These are phyloP conservation scores for Xylariaceae sp. DNA, from an alignment of 2,329 filamentous ascomycete species.

Conservation along the genomic window DNA sequence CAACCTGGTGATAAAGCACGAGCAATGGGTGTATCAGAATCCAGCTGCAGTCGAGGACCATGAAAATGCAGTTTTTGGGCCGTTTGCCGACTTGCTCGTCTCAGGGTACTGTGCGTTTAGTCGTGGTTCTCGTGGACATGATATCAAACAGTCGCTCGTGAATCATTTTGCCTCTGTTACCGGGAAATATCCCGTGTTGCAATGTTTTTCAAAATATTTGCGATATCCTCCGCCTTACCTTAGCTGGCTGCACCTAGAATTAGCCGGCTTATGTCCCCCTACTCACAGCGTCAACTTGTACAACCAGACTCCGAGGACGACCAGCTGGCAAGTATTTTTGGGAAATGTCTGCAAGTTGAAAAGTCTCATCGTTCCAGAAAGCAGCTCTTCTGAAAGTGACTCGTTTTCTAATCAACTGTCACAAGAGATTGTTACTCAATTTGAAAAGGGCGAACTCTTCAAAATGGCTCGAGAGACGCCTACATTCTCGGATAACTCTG, in stretches of 20 bases:
- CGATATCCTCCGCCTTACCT: not conserved
- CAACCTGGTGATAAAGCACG: not conserved
- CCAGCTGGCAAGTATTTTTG: not conserved
- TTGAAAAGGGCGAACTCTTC: not conserved
- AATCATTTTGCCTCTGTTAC: not conserved
- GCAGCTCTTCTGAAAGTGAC: not conserved
- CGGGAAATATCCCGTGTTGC: not conserved
- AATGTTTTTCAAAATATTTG: not conserved
- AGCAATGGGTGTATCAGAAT: slow-evolving; percentile 2
- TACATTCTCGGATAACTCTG: slow-evolving; percentile 2
- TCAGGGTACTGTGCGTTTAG: slow-evolving; percentile 5
- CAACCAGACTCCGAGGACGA: no score
- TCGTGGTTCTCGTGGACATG: not conserved
- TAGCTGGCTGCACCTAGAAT: not conserved
- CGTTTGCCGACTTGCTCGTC: slow-evolving; percentile 1
- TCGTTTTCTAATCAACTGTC: not conserved
- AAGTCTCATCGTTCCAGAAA: not conserved
- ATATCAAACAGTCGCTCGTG: not conserved
- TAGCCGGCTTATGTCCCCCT: not conserved
- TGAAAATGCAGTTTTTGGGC: not conserved
- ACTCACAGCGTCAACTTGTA: not conserved
- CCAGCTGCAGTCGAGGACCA: not conserved
- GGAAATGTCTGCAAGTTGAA: not conserved
- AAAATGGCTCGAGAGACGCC: not conserved
- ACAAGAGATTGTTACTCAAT: not conserved